Conservation (phyloP, 805 yeast genomes). For the Pachysolen tannophilus region DNA sequence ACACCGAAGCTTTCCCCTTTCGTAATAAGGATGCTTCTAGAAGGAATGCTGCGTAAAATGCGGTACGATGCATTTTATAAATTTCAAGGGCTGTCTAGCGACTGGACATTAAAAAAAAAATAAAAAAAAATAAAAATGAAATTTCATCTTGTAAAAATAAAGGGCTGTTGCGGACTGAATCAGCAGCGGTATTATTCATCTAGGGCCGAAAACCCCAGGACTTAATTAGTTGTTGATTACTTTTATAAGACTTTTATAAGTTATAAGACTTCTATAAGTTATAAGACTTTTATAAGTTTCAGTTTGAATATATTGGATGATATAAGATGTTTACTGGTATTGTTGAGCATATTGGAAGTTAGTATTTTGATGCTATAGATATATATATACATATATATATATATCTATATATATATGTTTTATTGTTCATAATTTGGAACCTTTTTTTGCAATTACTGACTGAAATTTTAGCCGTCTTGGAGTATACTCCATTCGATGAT, state of each 20-base stretch:
- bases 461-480: constrained; percentile 31
- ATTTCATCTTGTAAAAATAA: too few species aligned
- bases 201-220: constrained; percentile 1
- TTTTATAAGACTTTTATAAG: constrained; percentile 1
- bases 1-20: too few species aligned
- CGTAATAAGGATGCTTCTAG: too few species aligned
- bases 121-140: too few species aligned
- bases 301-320: neutral
- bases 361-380: constrained; percentile 13
- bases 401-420: neutral
- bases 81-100: too few species aligned
- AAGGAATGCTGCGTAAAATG: too few species aligned
- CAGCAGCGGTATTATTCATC: too few species aligned
- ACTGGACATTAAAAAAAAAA: too few species aligned
- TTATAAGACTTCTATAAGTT: neutral
- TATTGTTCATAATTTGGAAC: neutral
- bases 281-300: neutral
- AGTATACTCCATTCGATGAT: constrained; percentile 36
- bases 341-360: constrained; percentile 74
- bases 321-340: constrained; percentile 84
- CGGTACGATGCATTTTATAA: too few species aligned
- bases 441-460: constrained; percentile 13
- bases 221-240: constrained; percentile 1
- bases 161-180: too few species aligned
- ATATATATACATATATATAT: neutral